Evolutionary conservation across 108 stramenopile species (phyloP).

Genomic region (Nannochloropsis gaditana): DNA sequence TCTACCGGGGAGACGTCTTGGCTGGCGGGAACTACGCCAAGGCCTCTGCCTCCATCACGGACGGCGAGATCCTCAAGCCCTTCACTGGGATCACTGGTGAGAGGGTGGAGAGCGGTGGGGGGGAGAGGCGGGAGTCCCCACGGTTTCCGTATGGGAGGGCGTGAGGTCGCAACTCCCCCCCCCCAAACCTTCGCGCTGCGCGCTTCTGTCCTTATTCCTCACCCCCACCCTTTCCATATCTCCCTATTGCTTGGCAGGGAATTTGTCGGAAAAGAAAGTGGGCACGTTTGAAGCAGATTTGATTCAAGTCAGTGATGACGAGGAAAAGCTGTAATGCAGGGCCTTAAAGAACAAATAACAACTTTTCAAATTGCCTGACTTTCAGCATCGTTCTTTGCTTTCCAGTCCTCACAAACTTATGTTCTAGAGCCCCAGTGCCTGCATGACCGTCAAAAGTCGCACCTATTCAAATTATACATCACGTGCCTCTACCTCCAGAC

Average conservation of each 20-base stretch:
- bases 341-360: not conserved
- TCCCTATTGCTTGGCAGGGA: not conserved
- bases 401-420: no score
- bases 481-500: no score
- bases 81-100: not conserved
- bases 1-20: not conserved
- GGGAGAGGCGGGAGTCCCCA: not conserved
- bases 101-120: not conserved
- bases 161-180: not conserved
- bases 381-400: no score
- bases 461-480: no score
- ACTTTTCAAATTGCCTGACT: no score
- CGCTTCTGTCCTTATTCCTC: not conserved
- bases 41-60: not conserved
- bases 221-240: not conserved
- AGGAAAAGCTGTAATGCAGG: not conserved
- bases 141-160: not conserved
- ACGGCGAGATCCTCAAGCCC: not conserved
- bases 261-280: not conserved
- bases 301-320: not conserved
- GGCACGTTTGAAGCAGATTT: not conserved
- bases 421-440: no score
- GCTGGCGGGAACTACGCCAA: slow-evolving; percentile 3
- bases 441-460: no score
- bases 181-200: no score